A percentile compares a stretch with the other conserved stretches of the same genome.
Evolutionary conservation across 1,284 basidiomycete genomes (phyloP).

Genomic region (Somion occarium): DNA sequence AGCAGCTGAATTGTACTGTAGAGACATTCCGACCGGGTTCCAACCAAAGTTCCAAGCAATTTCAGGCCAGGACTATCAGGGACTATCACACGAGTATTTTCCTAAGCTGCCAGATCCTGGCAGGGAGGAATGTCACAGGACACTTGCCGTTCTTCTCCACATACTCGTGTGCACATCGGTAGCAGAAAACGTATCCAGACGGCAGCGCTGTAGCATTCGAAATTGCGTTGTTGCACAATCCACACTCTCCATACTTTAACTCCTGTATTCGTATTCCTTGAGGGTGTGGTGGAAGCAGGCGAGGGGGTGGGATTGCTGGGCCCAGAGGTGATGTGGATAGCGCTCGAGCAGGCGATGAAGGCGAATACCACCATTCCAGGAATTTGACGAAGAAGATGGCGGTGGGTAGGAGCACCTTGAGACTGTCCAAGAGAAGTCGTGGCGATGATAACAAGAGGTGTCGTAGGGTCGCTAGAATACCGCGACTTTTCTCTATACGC

Average conservation of each 20-base stretch:
- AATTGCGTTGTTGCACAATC: conserved; percentile 72
- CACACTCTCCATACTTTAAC: conserved; percentile 76
- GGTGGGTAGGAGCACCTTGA: conserved; percentile 83
- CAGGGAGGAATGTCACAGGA: conserved; percentile 80
- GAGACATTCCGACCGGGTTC: too few species aligned
- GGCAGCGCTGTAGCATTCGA: conserved; percentile 90
- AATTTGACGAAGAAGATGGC: conserved; percentile 97
- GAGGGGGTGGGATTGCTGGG: conserved; percentile 71
- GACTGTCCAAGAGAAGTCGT: conserved; percentile 63
- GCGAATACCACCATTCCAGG: conserved; percentile 99
- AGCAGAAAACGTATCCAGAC: conserved; percentile 95
- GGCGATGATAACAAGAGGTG: conserved; percentile 50
- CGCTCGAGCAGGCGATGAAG: conserved; percentile 79
- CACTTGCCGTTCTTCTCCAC: conserved; percentile 78
- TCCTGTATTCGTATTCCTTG: conserved; percentile 55
- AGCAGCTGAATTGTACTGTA: too few species aligned
- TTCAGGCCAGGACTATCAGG: too few species aligned
- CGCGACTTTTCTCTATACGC: conserved; percentile 27
- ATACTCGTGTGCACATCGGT: conserved; percentile 85
- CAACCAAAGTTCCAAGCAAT: too few species aligned
- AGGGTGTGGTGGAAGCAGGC: conserved; percentile 68
- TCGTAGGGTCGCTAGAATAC: conserved; percentile 37
- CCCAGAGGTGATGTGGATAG: conserved; percentile 55
- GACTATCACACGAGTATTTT: conserved; percentile 76
- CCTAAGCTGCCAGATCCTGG: conserved; percentile 77